Evolutionary conservation across 331 rosid species (phyloP).

Genomic region (Saraca asoca): DNA sequence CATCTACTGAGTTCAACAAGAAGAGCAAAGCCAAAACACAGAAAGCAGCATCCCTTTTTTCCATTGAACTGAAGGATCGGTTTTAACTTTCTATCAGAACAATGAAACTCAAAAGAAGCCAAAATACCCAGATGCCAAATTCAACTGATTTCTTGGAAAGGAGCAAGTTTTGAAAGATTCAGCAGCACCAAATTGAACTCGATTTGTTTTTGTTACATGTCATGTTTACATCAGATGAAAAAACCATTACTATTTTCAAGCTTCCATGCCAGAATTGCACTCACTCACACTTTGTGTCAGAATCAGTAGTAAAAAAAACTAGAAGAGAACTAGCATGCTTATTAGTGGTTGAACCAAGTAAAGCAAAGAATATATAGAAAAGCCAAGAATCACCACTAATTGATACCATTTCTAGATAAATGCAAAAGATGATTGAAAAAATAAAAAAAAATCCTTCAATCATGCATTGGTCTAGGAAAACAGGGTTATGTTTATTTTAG

Average conservation of each 20-base stretch:
- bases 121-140: slow-evolving; percentile 27
- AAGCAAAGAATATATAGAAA: slow-evolving; percentile 53
- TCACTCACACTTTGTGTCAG: slow-evolving; percentile 51
- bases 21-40: slow-evolving; percentile 47
- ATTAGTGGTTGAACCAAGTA: slow-evolving; percentile 50
- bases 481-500: too few species aligned
- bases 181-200: slow-evolving; percentile 46
- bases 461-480: slow-evolving; percentile 56
- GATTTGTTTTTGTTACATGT: slow-evolving; percentile 42
- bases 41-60: slow-evolving; percentile 35
- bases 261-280: slow-evolving; percentile 44
- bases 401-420: slow-evolving; percentile 54
- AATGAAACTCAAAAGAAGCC: slow-evolving; percentile 2
- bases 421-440: slow-evolving; percentile 51
- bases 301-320: slow-evolving; percentile 35
- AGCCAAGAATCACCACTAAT: slow-evolving; percentile 34
- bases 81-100: slow-evolving; percentile 16
- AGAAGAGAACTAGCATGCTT: slow-evolving; percentile 50
- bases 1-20: slow-evolving; percentile 54
- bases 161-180: slow-evolving; percentile 48
- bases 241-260: slow-evolving; percentile 24
- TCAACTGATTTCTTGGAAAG: slow-evolving; percentile 26
- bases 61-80: slow-evolving; percentile 48
- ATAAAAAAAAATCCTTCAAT: slow-evolving; percentile 66
- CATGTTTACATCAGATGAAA: slow-evolving; percentile 45